phyloP scores from a whole-genome alignment of 805 yeast genomes.

The Ogataea corticis region DNA sequence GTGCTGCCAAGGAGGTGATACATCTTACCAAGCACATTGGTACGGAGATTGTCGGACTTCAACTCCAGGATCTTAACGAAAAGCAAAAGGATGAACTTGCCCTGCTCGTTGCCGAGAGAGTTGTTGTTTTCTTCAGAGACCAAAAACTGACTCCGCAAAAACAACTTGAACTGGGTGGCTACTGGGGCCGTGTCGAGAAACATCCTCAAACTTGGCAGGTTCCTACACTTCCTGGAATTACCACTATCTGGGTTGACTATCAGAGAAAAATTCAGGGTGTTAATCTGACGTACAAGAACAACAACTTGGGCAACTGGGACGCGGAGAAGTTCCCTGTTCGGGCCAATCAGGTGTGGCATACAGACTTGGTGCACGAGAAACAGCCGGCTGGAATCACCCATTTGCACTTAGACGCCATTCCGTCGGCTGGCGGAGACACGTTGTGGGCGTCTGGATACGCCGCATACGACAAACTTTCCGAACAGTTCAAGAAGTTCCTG shows the following conservation, averaged over 20 bases:
- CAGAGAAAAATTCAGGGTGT: constrained; percentile 26
- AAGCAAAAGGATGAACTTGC: constrained; percentile 48
- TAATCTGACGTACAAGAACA: constrained; percentile 17
- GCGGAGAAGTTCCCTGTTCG: constrained; percentile 16
- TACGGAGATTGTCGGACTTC: constrained; percentile 48
- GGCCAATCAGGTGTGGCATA: constrained; percentile 44
- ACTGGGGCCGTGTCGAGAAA: constrained; percentile 44
- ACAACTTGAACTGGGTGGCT: constrained; percentile 44
- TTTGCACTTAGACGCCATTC: constrained; percentile 49
- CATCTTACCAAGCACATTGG: constrained; percentile 47
- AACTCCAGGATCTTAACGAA: constrained; percentile 41
- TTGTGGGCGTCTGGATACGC: constrained; percentile 54
- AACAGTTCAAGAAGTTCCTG: constrained; percentile 47
- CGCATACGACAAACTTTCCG: constrained; percentile 54
- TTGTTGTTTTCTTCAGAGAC: constrained; percentile 49
- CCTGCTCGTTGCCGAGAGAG: constrained; percentile 45
- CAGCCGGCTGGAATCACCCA: constrained; percentile 54
- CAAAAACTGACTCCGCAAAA: constrained; percentile 45
- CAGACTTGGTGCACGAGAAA: constrained; percentile 52
- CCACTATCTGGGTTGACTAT: constrained; percentile 42
- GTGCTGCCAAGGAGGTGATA: constrained; percentile 41
- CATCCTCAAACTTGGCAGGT: constrained; percentile 38
- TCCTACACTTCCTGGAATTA: constrained; percentile 36
- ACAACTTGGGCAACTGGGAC: constrained; percentile 21
- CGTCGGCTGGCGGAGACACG: constrained; percentile 54